Conservation (phyloP, 345 rosid genomes). For the Passiflora organensis region DNA sequence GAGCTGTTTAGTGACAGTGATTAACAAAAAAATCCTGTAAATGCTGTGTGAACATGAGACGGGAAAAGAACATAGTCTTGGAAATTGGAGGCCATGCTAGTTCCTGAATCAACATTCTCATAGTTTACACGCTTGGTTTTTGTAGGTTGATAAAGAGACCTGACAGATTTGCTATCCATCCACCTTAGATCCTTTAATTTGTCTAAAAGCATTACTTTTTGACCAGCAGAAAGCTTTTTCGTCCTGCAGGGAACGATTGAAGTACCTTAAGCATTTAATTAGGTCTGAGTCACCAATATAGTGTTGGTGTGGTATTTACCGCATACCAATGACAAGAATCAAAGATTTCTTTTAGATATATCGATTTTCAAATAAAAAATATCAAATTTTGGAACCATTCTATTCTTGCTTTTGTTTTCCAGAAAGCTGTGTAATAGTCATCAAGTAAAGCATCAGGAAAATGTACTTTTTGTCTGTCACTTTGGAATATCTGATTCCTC, state of each 20-base stretch:
- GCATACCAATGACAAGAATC: no score
- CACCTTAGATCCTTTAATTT: constrained; percentile 29
- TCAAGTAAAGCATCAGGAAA: no score
- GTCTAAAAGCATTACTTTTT: constrained; percentile 30
- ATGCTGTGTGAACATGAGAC: neutral
- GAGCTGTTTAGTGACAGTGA: neutral
- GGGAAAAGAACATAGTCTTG: neutral
- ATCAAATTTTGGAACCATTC: no score
- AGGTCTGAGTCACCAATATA: no score
- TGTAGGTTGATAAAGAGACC: constrained; percentile 9
- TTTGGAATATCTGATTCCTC: no score
- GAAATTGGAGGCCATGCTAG: neutral
- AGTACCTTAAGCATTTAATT: neutral
- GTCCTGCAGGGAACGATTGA: neutral
- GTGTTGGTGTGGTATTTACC: no score
- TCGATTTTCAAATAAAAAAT: no score
- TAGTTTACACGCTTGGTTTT: constrained; percentile 12
- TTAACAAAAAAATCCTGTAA: neutral
- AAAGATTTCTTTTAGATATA: no score
- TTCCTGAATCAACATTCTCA: no score
- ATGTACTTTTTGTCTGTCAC: no score
- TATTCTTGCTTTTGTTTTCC: no score
- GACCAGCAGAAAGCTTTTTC: constrained; percentile 21
- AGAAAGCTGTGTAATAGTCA: no score
- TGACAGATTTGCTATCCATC: constrained; percentile 20